These are phyloP conservation scores for Ophiostoma populinum DNA, from an alignment of 2,329 filamentous ascomycete genomes.

Conservation along the genomic window DNA sequence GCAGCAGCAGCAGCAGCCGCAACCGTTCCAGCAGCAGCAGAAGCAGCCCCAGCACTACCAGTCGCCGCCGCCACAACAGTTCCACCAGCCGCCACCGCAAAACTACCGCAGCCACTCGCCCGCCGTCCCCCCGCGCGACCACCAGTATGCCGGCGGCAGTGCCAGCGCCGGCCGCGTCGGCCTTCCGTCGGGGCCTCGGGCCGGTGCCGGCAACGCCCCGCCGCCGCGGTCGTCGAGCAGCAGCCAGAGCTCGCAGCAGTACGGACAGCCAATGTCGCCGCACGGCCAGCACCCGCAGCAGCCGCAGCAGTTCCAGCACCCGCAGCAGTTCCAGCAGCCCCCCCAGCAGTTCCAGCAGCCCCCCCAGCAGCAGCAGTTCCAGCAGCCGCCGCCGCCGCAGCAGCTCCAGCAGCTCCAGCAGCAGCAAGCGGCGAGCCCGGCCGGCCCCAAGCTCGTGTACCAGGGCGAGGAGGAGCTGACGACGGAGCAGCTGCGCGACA, in stretches of 20 bases:
- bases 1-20: slow-evolving; percentile 26
- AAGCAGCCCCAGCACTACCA: slow-evolving; percentile 6
- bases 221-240: slow-evolving; percentile 4
- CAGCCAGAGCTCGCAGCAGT: too few species aligned
- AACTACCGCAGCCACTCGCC: slow-evolving; percentile 21
- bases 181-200: slow-evolving; percentile 1
- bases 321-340: slow-evolving; percentile 13
- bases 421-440: slow-evolving; percentile 1
- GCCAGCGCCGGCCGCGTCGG: background rate
- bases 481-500: slow-evolving; percentile 40
- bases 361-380: background rate
- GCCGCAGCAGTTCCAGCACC: slow-evolving; percentile 4
- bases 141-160: background rate
- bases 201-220: background rate
- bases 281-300: slow-evolving; percentile 1
- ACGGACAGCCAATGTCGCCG: too few species aligned
- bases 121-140: slow-evolving; percentile 2
- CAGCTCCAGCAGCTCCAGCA: background rate
- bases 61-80: slow-evolving; percentile 5
- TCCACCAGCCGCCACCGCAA: slow-evolving; percentile 12
- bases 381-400: background rate
- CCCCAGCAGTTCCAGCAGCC: background rate
- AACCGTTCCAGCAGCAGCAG: slow-evolving; percentile 3
- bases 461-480: slow-evolving; percentile 43
- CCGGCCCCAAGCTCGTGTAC: slow-evolving; percentile 5